A percentile compares a stretch with the other conserved stretches of the same genome.
Conservation (phyloP, 2,329 filamentous ascomycete species). For the Colletotrichum chrysophilum region DNA sequence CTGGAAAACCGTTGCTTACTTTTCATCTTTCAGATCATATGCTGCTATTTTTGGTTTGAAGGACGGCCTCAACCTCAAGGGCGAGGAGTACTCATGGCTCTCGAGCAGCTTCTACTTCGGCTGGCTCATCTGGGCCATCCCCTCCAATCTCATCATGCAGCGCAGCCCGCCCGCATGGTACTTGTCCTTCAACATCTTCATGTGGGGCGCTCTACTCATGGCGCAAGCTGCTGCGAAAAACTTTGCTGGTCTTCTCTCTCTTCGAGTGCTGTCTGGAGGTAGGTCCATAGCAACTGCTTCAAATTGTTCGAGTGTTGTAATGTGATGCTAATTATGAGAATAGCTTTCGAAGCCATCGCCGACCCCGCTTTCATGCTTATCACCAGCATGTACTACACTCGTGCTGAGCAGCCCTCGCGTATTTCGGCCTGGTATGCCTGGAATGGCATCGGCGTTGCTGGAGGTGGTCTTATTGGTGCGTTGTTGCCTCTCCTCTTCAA, state of each 20-base stretch:
- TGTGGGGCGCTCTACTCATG: conserved; percentile 55
- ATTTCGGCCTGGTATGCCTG: conserved; percentile 66
- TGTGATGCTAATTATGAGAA: background rate
- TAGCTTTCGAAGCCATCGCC: conserved; percentile 62
- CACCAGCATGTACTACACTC: conserved; percentile 69
- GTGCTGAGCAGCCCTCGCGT: conserved; percentile 64
- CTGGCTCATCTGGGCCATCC: conserved; percentile 40
- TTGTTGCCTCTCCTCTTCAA: background rate
- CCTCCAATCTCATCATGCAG: conserved; percentile 36
- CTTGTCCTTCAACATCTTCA: conserved; percentile 54
- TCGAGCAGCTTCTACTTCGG: conserved; percentile 42
- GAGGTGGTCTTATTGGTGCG: conserved; percentile 52
- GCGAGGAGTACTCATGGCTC: conserved; percentile 58
- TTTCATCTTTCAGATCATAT: conserved; percentile 44
- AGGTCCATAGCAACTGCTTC: background rate
- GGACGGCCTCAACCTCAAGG: conserved; percentile 61
- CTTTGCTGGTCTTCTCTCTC: conserved; percentile 58
- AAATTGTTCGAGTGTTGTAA: background rate
- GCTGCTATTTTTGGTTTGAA: conserved; percentile 70
- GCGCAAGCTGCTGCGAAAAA: conserved; percentile 59
- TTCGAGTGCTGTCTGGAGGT: conserved; percentile 63
- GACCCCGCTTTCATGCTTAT: conserved; percentile 64
- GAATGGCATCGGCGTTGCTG: conserved; percentile 63
- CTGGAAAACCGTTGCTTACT: background rate
- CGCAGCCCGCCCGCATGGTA: conserved; percentile 38